These are phyloP conservation scores for Lepidium sativum DNA, from an alignment of 345 rosid genomes.

Conservation along the genomic window DNA sequence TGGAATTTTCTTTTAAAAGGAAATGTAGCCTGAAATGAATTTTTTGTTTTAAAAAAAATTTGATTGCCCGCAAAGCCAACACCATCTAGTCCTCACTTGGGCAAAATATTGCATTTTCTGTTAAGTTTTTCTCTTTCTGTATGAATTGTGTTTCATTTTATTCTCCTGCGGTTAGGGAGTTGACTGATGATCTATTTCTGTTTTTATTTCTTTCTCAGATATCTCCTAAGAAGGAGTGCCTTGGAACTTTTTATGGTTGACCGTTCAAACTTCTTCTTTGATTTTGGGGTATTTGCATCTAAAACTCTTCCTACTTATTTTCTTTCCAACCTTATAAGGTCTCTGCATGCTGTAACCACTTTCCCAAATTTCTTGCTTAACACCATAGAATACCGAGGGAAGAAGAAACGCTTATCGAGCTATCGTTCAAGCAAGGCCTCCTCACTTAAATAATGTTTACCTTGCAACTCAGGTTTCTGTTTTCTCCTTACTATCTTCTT, in stretches of 20 bases:
- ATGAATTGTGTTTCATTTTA: not conserved
- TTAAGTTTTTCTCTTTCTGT: not conserved
- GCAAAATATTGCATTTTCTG: not conserved
- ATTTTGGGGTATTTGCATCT: slow-evolving; percentile 71
- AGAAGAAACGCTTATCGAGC: slow-evolving; percentile 90
- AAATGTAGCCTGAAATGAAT: not conserved
- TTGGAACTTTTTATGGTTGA: slow-evolving; percentile 96
- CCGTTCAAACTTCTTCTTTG: slow-evolving; percentile 93
- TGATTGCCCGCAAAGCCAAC: not conserved
- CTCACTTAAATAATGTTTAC: slow-evolving; percentile 85
- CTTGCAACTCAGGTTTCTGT: slow-evolving; percentile 88
- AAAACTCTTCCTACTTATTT: slow-evolving; percentile 4
- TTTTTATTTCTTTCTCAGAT: slow-evolving; percentile 38
- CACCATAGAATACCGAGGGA: slow-evolving; percentile 65
- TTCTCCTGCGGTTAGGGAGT: not conserved
- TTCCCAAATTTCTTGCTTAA: slow-evolving; percentile 6
- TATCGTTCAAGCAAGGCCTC: slow-evolving; percentile 81
- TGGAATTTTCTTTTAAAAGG: not conserved
- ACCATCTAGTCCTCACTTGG: not conserved
- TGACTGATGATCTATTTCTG: slow-evolving; percentile 12
- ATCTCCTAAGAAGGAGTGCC: slow-evolving; percentile 92
- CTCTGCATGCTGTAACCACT: not conserved
- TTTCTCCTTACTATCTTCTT: not conserved
- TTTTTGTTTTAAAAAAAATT: not conserved
- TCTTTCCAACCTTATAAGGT: slow-evolving; percentile 3